Evolutionary conservation across 805 yeast genomes (phyloP), one percentile per base, ranked within the genome.

Genomic region (Starmera caribaea): DNA sequence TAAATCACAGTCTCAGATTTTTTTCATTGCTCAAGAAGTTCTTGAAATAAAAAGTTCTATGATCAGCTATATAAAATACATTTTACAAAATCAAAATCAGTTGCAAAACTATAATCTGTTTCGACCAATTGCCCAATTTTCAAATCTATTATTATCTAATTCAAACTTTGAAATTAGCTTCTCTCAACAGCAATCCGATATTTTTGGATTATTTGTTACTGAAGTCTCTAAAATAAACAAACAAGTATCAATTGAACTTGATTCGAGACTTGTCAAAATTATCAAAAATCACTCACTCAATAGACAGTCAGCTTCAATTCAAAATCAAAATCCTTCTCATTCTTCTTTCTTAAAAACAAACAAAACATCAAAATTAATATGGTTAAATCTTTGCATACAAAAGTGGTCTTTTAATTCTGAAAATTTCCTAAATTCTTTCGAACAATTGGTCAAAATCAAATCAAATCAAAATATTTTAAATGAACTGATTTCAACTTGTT

Each of bases 401-500:
- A 54, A 57, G n/a, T 66, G 68, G 68, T 50, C 50, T 13, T 47
- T 60, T 0, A 51, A 53, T 26, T 48, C 50, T 24, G 30, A 53
- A 2, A 56, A 54, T 16, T 64, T 65, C 38, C 38, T 65, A 11
- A 28, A 50, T 0, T 43, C 58, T 0, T 65, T 66, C 28, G 59
- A 59, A 8, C 49, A 58, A 14, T 51, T 58, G n/a, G 51, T 64
- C 3, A 59, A 57, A 26, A 54, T 53, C 24, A 58, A 53, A 29
- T 48, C 55, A 5, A 44, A 41, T 8, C 49, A 51, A 26, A 40
- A 55, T 17, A 44, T 57, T 3, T 48, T 66, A 54, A 47, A 64
- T 48, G 63, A 71, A 57, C 40, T 73, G 47, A 42, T 71, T 41
- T 52, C 69, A 45, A 43, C 71, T 42, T 57, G 72, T 36, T 61